Evolutionary conservation across 306 rosid genomes (phyloP), one percentile per base, ranked within the genome.

Genomic region (Geum urbanum): DNA sequence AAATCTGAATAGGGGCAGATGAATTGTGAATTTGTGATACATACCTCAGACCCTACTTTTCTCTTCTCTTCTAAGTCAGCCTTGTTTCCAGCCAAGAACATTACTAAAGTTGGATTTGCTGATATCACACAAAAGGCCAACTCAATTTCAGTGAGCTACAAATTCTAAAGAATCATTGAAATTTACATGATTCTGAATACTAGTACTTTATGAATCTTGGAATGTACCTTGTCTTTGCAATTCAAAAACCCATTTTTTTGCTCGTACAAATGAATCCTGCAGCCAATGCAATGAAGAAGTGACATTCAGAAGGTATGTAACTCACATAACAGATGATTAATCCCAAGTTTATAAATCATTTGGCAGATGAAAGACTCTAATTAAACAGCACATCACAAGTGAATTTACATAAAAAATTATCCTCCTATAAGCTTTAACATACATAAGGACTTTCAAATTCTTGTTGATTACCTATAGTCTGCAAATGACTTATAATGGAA

Each of bases 191-290:
- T 14, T 40, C 40, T 8, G 1, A 13, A 37, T 53, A 22, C 40
- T 22, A 24, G 16, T 40, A 13, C 20, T 9, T 53, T 16, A 14
- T 20, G 49, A 27, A 11, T 4, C 47, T 48, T 43, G 12, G 22
- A 5, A 14, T 27, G 82, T 80, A 88, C 97, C 97, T 86, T 91
- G 97, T 73, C 92, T 79, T 77, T 85, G 96, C 75, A 91, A 85
- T 85, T 91, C 96, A 67, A 49, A 86, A 69, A 91, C 89, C 97
- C 97, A 91, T 62, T 86, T 91, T 81, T 86, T 91, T 49, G 96
- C 97, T 18, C 92, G 66, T 2, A 70, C 74, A 81, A 91, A 91
- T 58, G 97, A 86, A 19, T 88, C 97, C 97, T 91, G 76, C 22
- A 71, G 44, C 9, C 44, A 73, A 20, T 56, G 27, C 35, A 75